Conservation (phyloP, 2,329 filamentous ascomycete genomes). For the Fusarium setosum region DNA sequence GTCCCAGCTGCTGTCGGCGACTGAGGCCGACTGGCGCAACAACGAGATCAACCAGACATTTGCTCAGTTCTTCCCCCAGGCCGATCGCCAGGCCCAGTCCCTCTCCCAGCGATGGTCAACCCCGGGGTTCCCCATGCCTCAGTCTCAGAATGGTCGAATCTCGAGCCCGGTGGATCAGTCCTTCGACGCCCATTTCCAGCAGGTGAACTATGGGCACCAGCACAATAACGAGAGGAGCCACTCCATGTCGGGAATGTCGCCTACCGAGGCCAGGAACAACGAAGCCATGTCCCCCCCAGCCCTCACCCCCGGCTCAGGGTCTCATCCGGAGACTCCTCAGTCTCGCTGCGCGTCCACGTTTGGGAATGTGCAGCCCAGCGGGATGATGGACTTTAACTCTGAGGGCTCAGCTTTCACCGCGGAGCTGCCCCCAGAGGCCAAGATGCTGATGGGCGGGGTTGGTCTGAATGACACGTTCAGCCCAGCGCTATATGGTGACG, state of each 20-base stretch:
- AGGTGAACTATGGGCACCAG: slow-evolving; percentile 36
- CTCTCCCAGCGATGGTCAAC: slow-evolving; percentile 38
- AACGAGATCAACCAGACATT: slow-evolving; percentile 61
- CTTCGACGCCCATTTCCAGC: slow-evolving; percentile 38
- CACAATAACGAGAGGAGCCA: slow-evolving; percentile 21
- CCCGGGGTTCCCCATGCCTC: slow-evolving; percentile 26
- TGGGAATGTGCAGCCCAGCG: slow-evolving; percentile 20
- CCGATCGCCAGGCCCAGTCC: slow-evolving; percentile 41
- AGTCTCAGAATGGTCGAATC: slow-evolving; percentile 9
- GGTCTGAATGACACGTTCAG: slow-evolving; percentile 21
- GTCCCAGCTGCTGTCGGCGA: slow-evolving; percentile 52
- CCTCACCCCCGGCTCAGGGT: slow-evolving; percentile 43
- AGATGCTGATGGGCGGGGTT: slow-evolving; percentile 49
- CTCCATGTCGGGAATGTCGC: slow-evolving; percentile 33
- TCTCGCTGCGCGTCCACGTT: slow-evolving; percentile 35
- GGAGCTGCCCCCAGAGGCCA: slow-evolving; percentile 55
- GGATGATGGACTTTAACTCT: slow-evolving; percentile 35
- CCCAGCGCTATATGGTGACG: slow-evolving; percentile 13
- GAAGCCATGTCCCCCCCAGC: slow-evolving; percentile 38
- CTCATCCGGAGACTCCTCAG: slow-evolving; percentile 36
- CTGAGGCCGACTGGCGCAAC: slow-evolving; percentile 54
- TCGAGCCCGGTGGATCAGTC: slow-evolving; percentile 31
- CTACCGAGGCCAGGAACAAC: slow-evolving; percentile 27
- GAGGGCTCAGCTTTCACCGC: slow-evolving; percentile 54
- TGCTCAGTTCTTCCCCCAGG: slow-evolving; percentile 58